These are phyloP conservation scores for Paspalum vaginatum DNA, from an alignment of 176 grass and related monocot species.

Conservation along the genomic window DNA sequence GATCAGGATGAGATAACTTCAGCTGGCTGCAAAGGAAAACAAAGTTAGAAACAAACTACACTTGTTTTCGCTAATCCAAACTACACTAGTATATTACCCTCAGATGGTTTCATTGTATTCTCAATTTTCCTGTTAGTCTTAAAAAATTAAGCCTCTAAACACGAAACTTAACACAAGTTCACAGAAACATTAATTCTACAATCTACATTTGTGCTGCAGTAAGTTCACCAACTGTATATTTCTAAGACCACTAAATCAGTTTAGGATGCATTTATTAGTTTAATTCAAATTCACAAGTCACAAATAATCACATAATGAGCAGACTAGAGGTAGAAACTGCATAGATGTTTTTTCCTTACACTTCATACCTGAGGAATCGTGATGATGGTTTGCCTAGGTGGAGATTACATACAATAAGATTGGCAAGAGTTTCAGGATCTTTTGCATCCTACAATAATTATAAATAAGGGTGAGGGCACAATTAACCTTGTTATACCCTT, in stretches of 20 bases:
- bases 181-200: background rate
- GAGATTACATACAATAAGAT: slow-evolving; percentile 78
- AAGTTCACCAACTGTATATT: background rate
- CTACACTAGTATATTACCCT: background rate
- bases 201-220: background rate
- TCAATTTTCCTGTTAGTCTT: slow-evolving; percentile 4
- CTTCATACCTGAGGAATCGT: slow-evolving; percentile 26
- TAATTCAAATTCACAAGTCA: slow-evolving; percentile 1
- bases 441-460: slow-evolving; percentile 60
- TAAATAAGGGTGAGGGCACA: background rate
- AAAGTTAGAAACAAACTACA: background rate
- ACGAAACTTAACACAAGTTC: slow-evolving; percentile 13
- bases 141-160: background rate
- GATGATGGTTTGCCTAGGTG: slow-evolving; percentile 78
- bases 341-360: background rate
- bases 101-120: background rate
- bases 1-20: slow-evolving; percentile 73
- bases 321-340: background rate
- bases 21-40: slow-evolving; percentile 61
- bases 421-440: slow-evolving; percentile 81
- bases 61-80: background rate
- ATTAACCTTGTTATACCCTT: background rate
- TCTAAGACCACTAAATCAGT: slow-evolving; percentile 28
- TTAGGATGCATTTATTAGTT: slow-evolving; percentile 1
- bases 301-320: background rate